Evolutionary conservation across 805 yeast species (phyloP), one percentile per base, ranked within the genome.

Genomic region (Hanseniaspora guilliermondii): DNA sequence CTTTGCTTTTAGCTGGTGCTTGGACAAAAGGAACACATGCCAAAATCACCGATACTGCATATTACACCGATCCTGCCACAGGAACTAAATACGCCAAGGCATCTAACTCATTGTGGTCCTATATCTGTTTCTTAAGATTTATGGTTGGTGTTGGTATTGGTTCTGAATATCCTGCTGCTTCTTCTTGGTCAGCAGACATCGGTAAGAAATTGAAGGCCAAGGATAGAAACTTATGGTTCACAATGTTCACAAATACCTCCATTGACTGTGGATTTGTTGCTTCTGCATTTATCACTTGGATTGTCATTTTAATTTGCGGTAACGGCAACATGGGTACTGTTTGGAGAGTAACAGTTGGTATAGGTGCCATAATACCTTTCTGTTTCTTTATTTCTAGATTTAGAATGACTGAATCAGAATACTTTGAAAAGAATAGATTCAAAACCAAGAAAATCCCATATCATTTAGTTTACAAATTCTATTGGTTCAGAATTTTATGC

Each of bases 121-220:
- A 49, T 21, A 41, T 49, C 1, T 49, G 53, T 21, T 41, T 49
- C 21, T 49, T 49, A 24, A 77, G 97, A 68, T 86, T 86, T 68
- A 82, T 89, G 69, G 71, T 91, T 49, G 97, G 97, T 70, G 73
- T 87, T 59, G 94, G 89, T 62, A 85, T 89, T 61, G 97, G 97
- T 62, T 89, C 94, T 49, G 97, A 89, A 70, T 89, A 89, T 65
- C 96, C 96, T 47, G 83, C 95, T 14, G 56, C 48, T 65, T 95
- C 96, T 46, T 83, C 95, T 11, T 89, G 96, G 46, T 84, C 95
- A 12, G 93, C 89, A 24, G 94, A 95, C 36, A 87, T 94, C 61
- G 89, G 96, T 30, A 97, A 89, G 68, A 91, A 93, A 41, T 81
- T 94, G 45, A 81, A 85, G n/a, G 74, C 79, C 12, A 95, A 95